Evolutionary conservation across 495 filamentous ascomycete genomes (phyloP), one percentile per base, ranked within the genome.

Genomic region (Melanomma pulvis-pyrius): DNA sequence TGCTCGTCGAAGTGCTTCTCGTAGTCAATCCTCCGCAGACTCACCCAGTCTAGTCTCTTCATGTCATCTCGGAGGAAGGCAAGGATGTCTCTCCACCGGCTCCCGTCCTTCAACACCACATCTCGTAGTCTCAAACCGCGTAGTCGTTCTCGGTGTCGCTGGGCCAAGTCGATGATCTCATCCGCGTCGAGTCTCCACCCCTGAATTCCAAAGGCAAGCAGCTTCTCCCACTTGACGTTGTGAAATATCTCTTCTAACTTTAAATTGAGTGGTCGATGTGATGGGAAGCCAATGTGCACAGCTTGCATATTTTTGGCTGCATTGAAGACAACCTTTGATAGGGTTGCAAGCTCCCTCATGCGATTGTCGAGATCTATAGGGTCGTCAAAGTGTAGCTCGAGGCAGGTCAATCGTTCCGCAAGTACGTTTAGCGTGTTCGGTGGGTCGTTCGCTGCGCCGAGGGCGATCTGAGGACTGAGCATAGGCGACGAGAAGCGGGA

Each of bases 211-310:
- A 91, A 82, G 1, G 85, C 85, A 34, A 83, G 79, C 0, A 90
- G 79, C 3, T 82, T 82, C 49, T 83, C 81, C 84, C 86, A 88
- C 19, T 80, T 80, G 1, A 88, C 77, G 50, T 81, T 69, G 63
- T 90, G 87, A 71, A 91, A 89, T 15, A 91, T 76, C 0, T 79
- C 75, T 51, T 89, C 85, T 0, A 89, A 79, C 26, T 75, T 72
- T 17, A 89, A 71, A 57, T 80, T 78, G 1, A 91, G 71, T 4
- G 88, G 87, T 6, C 76, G 64, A 46, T 82, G 79, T 22, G 81
- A 77, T 4, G 83, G 83, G 63, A 90, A 91, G 5, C 87, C 86
- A 19, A 91, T 79, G 63, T 90, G 87, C 29, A 91, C 79, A n/a
- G 84, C 78, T 59, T 83, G 80, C 52, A 91, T 81, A 47, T 86